Conservation (phyloP, 495 filamentous ascomycete genomes). For the Penicillium bovifimosum region DNA sequence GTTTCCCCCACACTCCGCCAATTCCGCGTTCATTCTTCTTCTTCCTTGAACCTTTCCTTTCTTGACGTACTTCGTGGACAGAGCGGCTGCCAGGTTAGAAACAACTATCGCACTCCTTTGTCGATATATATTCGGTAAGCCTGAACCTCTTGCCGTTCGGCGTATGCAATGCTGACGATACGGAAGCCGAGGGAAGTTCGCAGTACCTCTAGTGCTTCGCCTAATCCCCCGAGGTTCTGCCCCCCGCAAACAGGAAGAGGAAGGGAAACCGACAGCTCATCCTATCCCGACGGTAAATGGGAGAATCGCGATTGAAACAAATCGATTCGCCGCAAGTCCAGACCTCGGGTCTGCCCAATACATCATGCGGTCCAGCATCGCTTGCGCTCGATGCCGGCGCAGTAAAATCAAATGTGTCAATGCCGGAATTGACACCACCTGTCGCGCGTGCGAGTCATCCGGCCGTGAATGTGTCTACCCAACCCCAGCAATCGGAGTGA, state of each 20-base stretch:
- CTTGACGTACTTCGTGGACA: not conserved
- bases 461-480: constrained; percentile 76
- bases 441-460: constrained; percentile 70
- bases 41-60: constrained; percentile 1
- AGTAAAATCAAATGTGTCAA: constrained; percentile 87
- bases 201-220: not conserved
- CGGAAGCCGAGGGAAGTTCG: not conserved
- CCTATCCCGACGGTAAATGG: constrained; percentile 6
- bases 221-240: constrained; percentile 1
- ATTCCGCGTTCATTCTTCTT: constrained; percentile 16
- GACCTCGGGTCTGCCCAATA: constrained; percentile 19
- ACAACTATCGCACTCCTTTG: not conserved
- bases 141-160: not conserved
- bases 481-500: constrained; percentile 52
- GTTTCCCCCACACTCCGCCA: constrained; percentile 40
- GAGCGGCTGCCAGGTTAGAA: too few species aligned
- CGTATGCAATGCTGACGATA: constrained; percentile 15
- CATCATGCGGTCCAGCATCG: constrained; percentile 71
- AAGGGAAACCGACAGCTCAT: not conserved
- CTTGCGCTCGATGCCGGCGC: constrained; percentile 70
- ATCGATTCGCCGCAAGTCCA: not conserved
- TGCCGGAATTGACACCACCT: constrained; percentile 64
- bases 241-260: not conserved
- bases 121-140: not conserved
- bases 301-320: constrained; percentile 2